Evolutionary conservation across 768 basidiomycete species (phyloP).

Genomic region (Phlegmacium glaucopus): DNA sequence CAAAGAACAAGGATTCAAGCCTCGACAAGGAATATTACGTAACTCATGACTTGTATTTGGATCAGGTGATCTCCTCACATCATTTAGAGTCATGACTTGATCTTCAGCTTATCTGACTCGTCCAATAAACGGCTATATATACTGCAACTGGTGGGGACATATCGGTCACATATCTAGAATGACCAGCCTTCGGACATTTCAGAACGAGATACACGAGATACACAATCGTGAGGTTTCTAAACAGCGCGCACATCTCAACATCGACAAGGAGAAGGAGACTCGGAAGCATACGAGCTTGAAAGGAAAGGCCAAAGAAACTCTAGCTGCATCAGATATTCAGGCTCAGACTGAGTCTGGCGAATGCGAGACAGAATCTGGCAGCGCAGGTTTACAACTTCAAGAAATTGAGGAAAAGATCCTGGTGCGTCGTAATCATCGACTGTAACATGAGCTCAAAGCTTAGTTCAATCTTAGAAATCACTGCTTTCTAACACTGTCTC

Average conservation of each 20-base stretch:
- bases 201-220: conserved; percentile 77
- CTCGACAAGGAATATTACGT: no score
- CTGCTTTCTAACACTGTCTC: conserved; percentile 39
- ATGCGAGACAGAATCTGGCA: conserved; percentile 1
- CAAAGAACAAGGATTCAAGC: no score
- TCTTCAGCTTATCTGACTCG: conserved; percentile 12
- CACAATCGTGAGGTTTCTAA: conserved; percentile 63
- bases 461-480: conserved; percentile 32
- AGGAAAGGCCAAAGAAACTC: conserved; percentile 41
- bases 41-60: no score
- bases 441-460: conserved; percentile 3
- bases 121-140: neutral
- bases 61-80: no score
- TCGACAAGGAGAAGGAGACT: conserved; percentile 31
- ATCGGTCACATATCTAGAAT: conserved; percentile 20
- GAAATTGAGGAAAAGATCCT: conserved; percentile 56
- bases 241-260: conserved; percentile 43
- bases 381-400: conserved; percentile 18
- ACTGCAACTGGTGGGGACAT: no score
- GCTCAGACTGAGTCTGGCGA: conserved; percentile 4
- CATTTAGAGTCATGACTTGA: no score
- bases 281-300: conserved; percentile 28
- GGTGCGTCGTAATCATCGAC: conserved; percentile 30
- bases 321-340: neutral
- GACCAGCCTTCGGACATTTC: conserved; percentile 60